Percentiles rank a stretch among this genome's conserved stretches.
phyloP scores from a whole-genome alignment of 805 yeast genomes.

The Maudiozyma serrabonitensis region DNA sequence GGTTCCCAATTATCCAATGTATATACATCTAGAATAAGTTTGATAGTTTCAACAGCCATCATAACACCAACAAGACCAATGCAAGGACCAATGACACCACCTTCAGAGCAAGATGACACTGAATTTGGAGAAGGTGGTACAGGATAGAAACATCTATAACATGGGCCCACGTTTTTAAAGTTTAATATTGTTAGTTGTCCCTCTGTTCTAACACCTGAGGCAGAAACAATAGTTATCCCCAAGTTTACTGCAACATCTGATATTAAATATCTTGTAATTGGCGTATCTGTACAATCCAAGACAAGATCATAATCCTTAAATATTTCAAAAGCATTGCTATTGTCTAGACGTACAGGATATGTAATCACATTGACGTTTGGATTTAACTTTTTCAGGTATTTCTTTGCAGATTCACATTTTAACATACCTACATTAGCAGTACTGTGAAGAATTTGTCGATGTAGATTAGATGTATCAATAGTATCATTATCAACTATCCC shows the following conservation, averaged over 20 bases:
- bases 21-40: constrained; percentile 54
- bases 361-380: constrained; percentile 53
- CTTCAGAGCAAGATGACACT: constrained; percentile 81
- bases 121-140: constrained; percentile 77
- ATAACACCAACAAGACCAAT: constrained; percentile 83
- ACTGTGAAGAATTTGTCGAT: constrained; percentile 78
- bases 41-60: constrained; percentile 84
- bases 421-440: constrained; percentile 53
- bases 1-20: constrained; percentile 48
- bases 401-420: constrained; percentile 74
- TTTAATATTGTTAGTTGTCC: constrained; percentile 81
- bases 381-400: constrained; percentile 45
- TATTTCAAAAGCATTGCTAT: constrained; percentile 53
- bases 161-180: constrained; percentile 63
- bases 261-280: constrained; percentile 74
- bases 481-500: constrained; percentile 83
- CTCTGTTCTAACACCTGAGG: constrained; percentile 83
- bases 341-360: constrained; percentile 41
- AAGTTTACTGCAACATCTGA: constrained; percentile 71
- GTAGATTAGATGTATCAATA: constrained; percentile 80
- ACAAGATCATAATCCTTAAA: constrained; percentile 62
- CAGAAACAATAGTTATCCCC: constrained; percentile 72
- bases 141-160: constrained; percentile 91
- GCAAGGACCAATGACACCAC: constrained; percentile 94
- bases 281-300: constrained; percentile 92